A percentile compares a stretch with the other conserved stretches of the same genome.
Conservation (phyloP, 768 basidiomycete species). For the Mrakia gelida region DNA sequence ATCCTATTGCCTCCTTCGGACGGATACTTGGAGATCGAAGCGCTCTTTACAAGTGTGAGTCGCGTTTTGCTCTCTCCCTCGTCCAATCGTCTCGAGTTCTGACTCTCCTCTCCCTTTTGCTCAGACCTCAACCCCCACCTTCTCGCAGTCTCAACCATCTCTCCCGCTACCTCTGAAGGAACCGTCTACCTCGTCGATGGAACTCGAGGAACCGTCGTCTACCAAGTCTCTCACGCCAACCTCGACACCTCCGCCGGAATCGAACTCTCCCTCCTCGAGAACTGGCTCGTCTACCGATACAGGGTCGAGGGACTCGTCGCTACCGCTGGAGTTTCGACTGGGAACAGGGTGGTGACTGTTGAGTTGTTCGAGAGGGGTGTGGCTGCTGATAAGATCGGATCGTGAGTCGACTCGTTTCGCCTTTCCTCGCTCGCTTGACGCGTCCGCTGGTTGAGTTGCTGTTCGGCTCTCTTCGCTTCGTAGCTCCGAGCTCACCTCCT, state of each 20-base stretch:
- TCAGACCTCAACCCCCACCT: constrained; percentile 72
- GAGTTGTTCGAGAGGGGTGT: constrained; percentile 79
- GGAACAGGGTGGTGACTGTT: constrained; percentile 69
- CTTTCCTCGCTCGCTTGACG: background rate
- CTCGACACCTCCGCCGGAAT: constrained; percentile 41
- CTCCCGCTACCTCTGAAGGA: constrained; percentile 47
- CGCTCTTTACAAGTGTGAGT: constrained; percentile 74
- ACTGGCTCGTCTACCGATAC: constrained; percentile 89
- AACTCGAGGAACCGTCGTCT: constrained; percentile 70
- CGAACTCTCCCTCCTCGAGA: constrained; percentile 68
- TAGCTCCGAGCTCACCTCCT: constrained; percentile 57
- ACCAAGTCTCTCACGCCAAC: constrained; percentile 57
- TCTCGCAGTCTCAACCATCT: constrained; percentile 51
- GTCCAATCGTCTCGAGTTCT: background rate
- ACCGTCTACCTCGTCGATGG: constrained; percentile 74
- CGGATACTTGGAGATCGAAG: constrained; percentile 80
- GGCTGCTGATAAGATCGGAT: constrained; percentile 35
- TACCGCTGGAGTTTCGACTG: constrained; percentile 53
- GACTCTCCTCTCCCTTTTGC: background rate
- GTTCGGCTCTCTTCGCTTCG: too few species aligned
- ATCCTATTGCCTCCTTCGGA: constrained; percentile 68
- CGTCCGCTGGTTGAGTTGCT: too few species aligned
- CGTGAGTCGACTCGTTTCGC: constrained; percentile 12
- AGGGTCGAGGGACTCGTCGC: constrained; percentile 58
- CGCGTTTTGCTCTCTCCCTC: background rate